Evolutionary conservation across 257 asterid species (phyloP), one percentile per base, ranked within the genome.

Genomic region (Solanum piurae): DNA sequence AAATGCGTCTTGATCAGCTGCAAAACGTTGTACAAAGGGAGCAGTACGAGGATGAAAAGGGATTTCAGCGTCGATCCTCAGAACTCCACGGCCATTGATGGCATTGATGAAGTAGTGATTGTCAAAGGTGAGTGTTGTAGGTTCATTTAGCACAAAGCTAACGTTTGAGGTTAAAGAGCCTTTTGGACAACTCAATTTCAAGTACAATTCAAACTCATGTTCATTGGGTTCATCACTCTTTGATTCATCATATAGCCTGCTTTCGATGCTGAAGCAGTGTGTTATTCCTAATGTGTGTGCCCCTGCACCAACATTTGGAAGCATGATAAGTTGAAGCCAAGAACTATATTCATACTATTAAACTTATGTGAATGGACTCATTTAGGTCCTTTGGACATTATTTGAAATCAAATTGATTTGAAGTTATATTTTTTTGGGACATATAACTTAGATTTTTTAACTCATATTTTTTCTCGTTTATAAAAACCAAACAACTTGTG

Each of bases 221-320:
- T 68, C 11, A 64, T 25, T 64, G 33, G 2, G 62, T 18, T 58
- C 36, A 76, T 27, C 84, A n/a, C 12, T 46, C 20, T 66, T 68
- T 88, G 89, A 4, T 21, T 83, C 75, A 86, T 75, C 76, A 69
- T 69, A 86, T 16, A 88, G 34, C 42, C 93, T 89, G 85, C 74
- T 52, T 60, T 84, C 21, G 6, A 92, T 82, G 76, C 80, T 93
- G 40, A 73, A 27, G 62, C 93, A 93, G 46, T 93, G 93, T 23
- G 94, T 90, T 40, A 86, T 62, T 64, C 94, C 95, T 0, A 93
- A 88, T 16, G 94, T 92, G 33, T 92, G 94, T 1, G 91, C 89
- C 44, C 93, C 95, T 93, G 89, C 20, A 84, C 21, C 36, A 42
- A 72, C 8, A n/a, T 7, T 33, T 34, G 44, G 2, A 16, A 72